Percentiles rank a stretch among this genome's conserved stretches.
phyloP scores from a whole-genome alignment of 2,329 filamentous ascomycete species.

The Aspergillus luchuensis region DNA sequence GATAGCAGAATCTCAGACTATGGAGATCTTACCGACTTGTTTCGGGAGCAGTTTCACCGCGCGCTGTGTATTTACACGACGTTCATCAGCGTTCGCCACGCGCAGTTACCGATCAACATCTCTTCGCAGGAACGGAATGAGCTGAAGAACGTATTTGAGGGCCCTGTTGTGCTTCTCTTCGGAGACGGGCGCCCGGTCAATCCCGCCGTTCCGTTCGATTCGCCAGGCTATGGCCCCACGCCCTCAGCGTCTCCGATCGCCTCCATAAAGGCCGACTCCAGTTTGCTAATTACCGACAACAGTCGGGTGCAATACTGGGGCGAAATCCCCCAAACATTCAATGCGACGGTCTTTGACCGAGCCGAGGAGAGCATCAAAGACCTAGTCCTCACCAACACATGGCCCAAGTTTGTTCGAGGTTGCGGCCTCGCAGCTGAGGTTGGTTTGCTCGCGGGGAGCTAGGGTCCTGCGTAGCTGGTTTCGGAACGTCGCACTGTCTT shows the following conservation, averaged over 20 bases:
- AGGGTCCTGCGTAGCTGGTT: too few relatives aligned
- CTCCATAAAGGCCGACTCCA: neutral
- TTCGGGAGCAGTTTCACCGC: slow-evolving; percentile 51
- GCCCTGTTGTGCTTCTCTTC: slow-evolving; percentile 47
- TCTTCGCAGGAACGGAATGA: slow-evolving; percentile 58
- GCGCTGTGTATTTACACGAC: slow-evolving; percentile 64
- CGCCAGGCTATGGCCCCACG: neutral
- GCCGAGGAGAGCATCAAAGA: slow-evolving; percentile 66
- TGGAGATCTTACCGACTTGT: slow-evolving; percentile 28
- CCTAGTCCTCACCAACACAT: slow-evolving; percentile 68
- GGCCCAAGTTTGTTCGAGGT: slow-evolving; percentile 53
- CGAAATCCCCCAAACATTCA: slow-evolving; percentile 50
- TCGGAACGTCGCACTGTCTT: too few relatives aligned
- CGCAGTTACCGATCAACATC: slow-evolving; percentile 69
- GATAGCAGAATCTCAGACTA: too few relatives aligned
- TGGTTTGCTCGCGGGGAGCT: too few relatives aligned
- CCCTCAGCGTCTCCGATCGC: too few relatives aligned
- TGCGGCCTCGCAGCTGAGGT: too few relatives aligned
- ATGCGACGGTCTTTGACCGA: slow-evolving; percentile 58
- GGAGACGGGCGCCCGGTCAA: slow-evolving; percentile 36
- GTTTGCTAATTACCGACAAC: slow-evolving; percentile 19
- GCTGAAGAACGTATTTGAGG: slow-evolving; percentile 60
- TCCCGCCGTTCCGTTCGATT: slow-evolving; percentile 44
- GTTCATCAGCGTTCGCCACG: slow-evolving; percentile 62
- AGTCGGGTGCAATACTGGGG: too few relatives aligned